Percentiles rank a stretch among this genome's conserved stretches.
phyloP scores from a whole-genome alignment of 495 filamentous ascomycete genomes.

The Neurospora sp. region DNA sequence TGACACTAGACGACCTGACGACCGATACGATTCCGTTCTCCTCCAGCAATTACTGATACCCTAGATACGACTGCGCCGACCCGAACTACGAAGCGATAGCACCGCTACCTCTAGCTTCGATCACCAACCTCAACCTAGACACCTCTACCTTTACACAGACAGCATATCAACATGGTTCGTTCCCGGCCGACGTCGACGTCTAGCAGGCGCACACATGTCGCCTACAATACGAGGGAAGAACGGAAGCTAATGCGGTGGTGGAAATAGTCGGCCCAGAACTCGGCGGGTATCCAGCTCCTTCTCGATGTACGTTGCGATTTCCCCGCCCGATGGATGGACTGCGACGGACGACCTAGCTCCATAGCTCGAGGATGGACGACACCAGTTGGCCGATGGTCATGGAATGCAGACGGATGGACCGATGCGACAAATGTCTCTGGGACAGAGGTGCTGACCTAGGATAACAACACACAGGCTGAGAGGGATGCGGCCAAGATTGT shows the following conservation, averaged over 20 bases:
- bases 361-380: too few relatives aligned
- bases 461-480: conserved; percentile 58
- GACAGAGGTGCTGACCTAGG: not conserved
- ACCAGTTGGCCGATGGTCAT: too few relatives aligned
- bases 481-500: conserved; percentile 99
- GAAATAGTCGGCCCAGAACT: conserved; percentile 89
- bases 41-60: not conserved
- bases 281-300: conserved; percentile 92
- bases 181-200: not conserved
- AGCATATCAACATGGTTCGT: conserved; percentile 6
- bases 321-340: too few relatives aligned
- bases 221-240: not conserved
- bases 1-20: too few relatives aligned
- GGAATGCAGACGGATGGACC: too few relatives aligned
- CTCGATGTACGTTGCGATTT: conserved; percentile 63
- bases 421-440: not conserved
- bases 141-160: not conserved
- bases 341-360: too few relatives aligned
- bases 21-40: too few relatives aligned
- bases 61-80: not conserved
- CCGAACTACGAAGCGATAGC: not conserved
- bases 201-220: not conserved
- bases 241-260: not conserved
- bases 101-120: not conserved
- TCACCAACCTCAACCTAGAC: not conserved